phyloP scores from a whole-genome alignment of 2,329 filamentous ascomycete genomes.

The Microsporum ferrugineum region DNA sequence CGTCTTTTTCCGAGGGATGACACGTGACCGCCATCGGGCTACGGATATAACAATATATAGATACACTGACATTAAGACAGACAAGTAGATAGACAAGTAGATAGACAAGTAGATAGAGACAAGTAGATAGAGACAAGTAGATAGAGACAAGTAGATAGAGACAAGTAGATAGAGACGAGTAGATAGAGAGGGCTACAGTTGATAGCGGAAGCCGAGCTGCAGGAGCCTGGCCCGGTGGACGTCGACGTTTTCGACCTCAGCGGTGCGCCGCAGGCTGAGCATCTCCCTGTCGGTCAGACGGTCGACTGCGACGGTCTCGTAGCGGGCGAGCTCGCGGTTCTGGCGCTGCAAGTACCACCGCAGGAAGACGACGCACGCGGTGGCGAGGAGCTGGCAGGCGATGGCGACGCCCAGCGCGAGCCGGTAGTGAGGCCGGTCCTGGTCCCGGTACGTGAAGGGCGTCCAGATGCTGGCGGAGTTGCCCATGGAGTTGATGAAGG shows the following conservation, averaged over 20 bases:
- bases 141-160: background rate
- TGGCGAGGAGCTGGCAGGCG: constrained; percentile 29
- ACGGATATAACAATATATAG: background rate
- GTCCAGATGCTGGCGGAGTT: constrained; percentile 45
- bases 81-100: background rate
- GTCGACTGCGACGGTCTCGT: constrained; percentile 38
- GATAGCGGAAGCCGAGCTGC: constrained; percentile 46
- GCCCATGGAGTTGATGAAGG: constrained; percentile 45
- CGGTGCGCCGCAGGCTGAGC: constrained; percentile 39
- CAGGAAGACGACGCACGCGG: constrained; percentile 27
- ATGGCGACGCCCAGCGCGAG: constrained; percentile 35
- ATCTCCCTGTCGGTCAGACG: constrained; percentile 39
- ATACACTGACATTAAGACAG: background rate
- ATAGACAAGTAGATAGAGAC: background rate
- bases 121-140: background rate
- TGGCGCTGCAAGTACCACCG: constrained; percentile 32
- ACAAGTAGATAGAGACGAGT: background rate
- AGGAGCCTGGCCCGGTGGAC: constrained; percentile 39
- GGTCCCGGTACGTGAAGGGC: constrained; percentile 37
- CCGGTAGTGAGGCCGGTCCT: constrained; percentile 31
- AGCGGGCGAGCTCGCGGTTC: constrained; percentile 40
- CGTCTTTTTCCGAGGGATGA: background rate
- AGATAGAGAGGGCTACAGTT: background rate
- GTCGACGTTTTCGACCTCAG: constrained; percentile 42
- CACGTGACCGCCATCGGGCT: background rate